A percentile compares a stretch with the other conserved stretches of the same genome.
Conservation (phyloP, 176 grass and related monocot species). For the Eleusine indica region DNA sequence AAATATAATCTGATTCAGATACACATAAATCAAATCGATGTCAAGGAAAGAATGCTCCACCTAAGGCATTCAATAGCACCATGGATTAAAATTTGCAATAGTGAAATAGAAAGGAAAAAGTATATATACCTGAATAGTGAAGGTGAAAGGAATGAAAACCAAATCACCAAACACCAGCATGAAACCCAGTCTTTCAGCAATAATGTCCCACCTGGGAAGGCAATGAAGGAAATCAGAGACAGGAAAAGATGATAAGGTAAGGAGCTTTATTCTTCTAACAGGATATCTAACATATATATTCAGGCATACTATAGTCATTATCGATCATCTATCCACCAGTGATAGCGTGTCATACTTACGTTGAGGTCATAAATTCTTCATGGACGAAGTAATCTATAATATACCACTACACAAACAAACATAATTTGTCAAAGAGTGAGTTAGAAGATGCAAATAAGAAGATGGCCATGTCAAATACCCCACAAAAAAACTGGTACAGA, state of each 20-base stretch:
- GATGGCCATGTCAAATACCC: constrained; percentile 54
- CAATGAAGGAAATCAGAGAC: not conserved
- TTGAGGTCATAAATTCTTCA: constrained; percentile 99
- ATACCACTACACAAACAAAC: constrained; percentile 73
- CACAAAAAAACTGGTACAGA: constrained; percentile 90
- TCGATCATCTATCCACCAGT: constrained; percentile 29
- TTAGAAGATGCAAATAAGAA: constrained; percentile 19
- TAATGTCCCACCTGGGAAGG: constrained; percentile 91
- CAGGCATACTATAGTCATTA: constrained; percentile 27
- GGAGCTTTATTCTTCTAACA: not conserved
- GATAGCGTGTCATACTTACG: constrained; percentile 59
- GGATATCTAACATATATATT: not conserved
- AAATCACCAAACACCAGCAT: constrained; percentile 99
- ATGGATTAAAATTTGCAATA: constrained; percentile 7
- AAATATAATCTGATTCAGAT: not conserved
- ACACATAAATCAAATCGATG: constrained; percentile 4
- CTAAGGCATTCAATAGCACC: not conserved
- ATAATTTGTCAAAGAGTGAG: constrained; percentile 28
- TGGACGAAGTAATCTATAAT: constrained; percentile 92
- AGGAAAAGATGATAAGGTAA: not conserved
- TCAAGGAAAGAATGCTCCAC: not conserved
- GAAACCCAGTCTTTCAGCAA: constrained; percentile 94
- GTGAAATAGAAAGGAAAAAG: not conserved
- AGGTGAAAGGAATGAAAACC: constrained; percentile 98
- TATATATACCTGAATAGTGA: constrained; percentile 79